Percentiles rank a stretch among this genome's conserved stretches.
Conservation (phyloP, 139 green algal genomes). For the Chlamydomonas schloesseri region DNA sequence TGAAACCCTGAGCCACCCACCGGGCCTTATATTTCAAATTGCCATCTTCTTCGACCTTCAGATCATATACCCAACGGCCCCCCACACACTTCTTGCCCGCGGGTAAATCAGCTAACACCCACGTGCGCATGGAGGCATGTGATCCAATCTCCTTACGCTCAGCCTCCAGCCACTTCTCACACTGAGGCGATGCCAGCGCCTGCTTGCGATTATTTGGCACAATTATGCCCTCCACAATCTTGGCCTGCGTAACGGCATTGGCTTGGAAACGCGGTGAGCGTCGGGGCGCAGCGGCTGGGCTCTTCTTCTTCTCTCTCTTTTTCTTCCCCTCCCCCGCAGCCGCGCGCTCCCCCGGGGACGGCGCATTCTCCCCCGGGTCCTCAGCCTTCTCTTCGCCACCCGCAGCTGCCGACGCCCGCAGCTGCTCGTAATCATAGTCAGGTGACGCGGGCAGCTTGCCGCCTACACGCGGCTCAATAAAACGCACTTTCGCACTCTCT, state of each 20-base stretch:
- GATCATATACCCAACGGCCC: background rate
- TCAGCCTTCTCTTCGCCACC: background rate
- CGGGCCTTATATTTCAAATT: slow-evolving; percentile 49
- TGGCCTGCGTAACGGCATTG: no score
- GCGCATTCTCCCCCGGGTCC: no score
- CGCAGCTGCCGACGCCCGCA: background rate
- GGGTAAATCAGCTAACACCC: no score
- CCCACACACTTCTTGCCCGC: no score
- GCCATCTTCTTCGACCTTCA: slow-evolving; percentile 9
- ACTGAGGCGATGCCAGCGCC: no score
- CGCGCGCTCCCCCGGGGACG: no score
- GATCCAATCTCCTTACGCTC: no score
- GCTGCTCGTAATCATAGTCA: background rate
- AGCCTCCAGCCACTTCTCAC: no score
- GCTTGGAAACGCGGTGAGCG: no score
- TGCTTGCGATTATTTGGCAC: slow-evolving; percentile 10
- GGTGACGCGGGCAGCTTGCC: background rate
- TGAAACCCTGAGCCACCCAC: slow-evolving; percentile 57
- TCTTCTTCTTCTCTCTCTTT: background rate
- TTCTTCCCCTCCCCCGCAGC: background rate
- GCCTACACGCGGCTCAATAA: background rate
- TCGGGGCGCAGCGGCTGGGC: no score
- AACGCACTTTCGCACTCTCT: background rate
- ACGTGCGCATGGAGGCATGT: no score
- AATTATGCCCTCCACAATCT: background rate